A percentile compares a stretch with the other conserved stretches of the same genome.
phyloP scores from a whole-genome alignment of 2,329 filamentous ascomycete species.

The Ilyonectria destructans region DNA sequence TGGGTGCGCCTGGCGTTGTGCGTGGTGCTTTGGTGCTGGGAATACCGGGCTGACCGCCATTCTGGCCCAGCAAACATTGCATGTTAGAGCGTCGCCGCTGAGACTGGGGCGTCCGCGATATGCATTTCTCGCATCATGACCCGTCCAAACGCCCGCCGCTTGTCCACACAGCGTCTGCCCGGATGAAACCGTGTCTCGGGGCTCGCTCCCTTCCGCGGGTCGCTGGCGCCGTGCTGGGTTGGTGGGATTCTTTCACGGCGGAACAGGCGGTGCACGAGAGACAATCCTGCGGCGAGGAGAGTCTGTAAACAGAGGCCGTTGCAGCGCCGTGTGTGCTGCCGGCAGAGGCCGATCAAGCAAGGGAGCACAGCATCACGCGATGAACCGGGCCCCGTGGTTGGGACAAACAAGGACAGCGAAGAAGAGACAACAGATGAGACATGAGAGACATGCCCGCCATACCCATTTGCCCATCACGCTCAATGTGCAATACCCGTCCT shows the following conservation, averaged over 20 bases:
- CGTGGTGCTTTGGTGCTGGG: slow-evolving; percentile 11
- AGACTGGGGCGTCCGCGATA: slow-evolving; percentile 31
- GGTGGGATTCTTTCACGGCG: slow-evolving; percentile 13
- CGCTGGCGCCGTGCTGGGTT: slow-evolving; percentile 4
- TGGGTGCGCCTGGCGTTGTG: slow-evolving; percentile 13
- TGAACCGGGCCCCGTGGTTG: slow-evolving; percentile 15
- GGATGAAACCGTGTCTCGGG: slow-evolving; percentile 42
- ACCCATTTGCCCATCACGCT: background rate
- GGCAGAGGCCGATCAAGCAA: slow-evolving; percentile 20
- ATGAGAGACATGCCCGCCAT: slow-evolving; percentile 8
- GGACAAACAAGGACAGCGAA: slow-evolving; percentile 15
- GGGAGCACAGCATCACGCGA: slow-evolving; percentile 23
- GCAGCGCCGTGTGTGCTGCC: slow-evolving; percentile 13
- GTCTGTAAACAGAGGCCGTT: slow-evolving; percentile 18
- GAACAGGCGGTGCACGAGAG: slow-evolving; percentile 31
- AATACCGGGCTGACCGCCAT: slow-evolving; percentile 46
- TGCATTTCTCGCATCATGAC: slow-evolving; percentile 45
- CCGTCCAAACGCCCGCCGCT: slow-evolving; percentile 31
- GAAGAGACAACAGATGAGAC: slow-evolving; percentile 12
- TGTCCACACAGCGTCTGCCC: slow-evolving; percentile 40
- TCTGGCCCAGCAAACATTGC: slow-evolving; percentile 35
- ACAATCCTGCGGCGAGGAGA: slow-evolving; percentile 17
- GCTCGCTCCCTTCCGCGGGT: slow-evolving; percentile 9
- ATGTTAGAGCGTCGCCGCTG: slow-evolving; percentile 29
- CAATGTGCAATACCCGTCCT: slow-evolving; percentile 24